Conservation (phyloP, 176 grass and related monocot species). For the Aegilops bicornis region DNA sequence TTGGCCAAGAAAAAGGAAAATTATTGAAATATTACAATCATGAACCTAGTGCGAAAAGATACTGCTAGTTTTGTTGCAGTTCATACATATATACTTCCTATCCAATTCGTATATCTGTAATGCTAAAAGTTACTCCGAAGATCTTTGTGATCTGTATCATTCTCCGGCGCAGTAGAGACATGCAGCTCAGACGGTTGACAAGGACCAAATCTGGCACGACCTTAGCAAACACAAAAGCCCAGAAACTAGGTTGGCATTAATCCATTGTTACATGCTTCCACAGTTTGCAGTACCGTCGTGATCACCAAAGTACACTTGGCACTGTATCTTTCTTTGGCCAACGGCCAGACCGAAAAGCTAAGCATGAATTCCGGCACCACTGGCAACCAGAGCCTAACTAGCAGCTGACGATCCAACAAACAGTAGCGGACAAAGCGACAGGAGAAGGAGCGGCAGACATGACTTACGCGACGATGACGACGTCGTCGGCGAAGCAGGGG, state of each 20-base stretch:
- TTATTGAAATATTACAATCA: neutral
- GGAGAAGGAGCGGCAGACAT: no score
- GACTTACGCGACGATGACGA: slow-evolving; percentile 96
- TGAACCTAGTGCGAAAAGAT: neutral
- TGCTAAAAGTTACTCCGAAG: neutral
- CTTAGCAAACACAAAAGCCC: neutral
- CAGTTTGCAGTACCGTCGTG: neutral
- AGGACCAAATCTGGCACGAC: neutral
- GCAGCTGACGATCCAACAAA: neutral
- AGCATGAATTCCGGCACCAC: neutral
- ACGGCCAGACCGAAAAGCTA: neutral
- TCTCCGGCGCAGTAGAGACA: neutral
- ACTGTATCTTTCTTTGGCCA: neutral
- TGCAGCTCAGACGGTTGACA: neutral
- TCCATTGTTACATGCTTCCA: neutral
- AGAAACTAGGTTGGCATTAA: neutral
- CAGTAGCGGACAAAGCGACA: neutral
- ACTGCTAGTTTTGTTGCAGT: no score
- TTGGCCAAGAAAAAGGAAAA: neutral
- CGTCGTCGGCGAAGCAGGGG: slow-evolving; percentile 70
- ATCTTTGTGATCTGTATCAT: neutral
- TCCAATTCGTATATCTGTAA: neutral
- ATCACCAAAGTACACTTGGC: neutral
- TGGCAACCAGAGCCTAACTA: neutral
- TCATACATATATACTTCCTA: neutral